These are phyloP conservation scores for Pyronema omphalodes DNA, from an alignment of 495 filamentous ascomycete genomes.

Conservation along the genomic window DNA sequence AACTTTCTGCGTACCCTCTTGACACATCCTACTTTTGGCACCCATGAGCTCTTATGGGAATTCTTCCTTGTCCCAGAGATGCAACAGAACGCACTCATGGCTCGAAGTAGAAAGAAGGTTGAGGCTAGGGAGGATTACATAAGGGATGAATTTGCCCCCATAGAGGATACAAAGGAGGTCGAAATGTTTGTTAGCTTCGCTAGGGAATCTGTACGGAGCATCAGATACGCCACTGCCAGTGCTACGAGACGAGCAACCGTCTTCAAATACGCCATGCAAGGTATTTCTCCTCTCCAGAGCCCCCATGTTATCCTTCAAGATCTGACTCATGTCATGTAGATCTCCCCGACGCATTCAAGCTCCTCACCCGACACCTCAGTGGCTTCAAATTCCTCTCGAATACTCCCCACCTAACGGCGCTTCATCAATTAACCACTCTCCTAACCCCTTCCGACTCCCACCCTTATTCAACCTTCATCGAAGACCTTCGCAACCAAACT, in stretches of 20 bases:
- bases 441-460: constrained; percentile 52
- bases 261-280: constrained; percentile 35
- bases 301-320: not conserved
- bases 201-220: constrained; percentile 64
- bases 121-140: constrained; percentile 65
- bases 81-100: constrained; percentile 72
- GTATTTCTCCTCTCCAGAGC: constrained; percentile 29
- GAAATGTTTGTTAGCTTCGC: constrained; percentile 84
- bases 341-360: constrained; percentile 19
- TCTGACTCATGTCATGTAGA: constrained; percentile 7
- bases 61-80: constrained; percentile 96
- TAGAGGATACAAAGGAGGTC: constrained; percentile 76
- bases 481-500: constrained; percentile 53
- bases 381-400: constrained; percentile 48
- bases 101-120: constrained; percentile 72
- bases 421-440: constrained; percentile 49
- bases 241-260: constrained; percentile 52
- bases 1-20: constrained; percentile 71
- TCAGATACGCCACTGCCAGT: constrained; percentile 63
- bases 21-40: constrained; percentile 80
- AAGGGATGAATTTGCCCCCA: constrained; percentile 65
- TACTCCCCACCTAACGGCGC: constrained; percentile 43
- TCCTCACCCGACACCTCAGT: constrained; percentile 21
- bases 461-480: constrained; percentile 55
- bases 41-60: constrained; percentile 96